Percentiles rank a stretch among this genome's conserved stretches.
Evolutionary conservation across 2,329 filamentous ascomycete species (phyloP).

Genomic region (Zymoseptoria tritici): DNA sequence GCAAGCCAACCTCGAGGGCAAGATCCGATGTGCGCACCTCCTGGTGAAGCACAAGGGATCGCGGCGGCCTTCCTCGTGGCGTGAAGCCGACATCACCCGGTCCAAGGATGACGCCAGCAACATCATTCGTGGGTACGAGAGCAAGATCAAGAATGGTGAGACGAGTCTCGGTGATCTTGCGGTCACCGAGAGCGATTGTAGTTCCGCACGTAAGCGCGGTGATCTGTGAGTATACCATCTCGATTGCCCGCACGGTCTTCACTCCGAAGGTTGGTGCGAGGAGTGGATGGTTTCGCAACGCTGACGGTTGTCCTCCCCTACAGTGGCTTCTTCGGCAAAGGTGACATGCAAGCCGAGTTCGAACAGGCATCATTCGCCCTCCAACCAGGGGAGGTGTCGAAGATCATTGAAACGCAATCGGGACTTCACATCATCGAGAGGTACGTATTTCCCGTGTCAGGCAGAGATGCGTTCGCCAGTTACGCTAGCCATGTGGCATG

Average conservation of each 20-base stretch:
- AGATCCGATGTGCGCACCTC: slow-evolving; percentile 88
- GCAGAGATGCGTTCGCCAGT: not conserved
- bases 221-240: slow-evolving; percentile 57
- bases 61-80: slow-evolving; percentile 86
- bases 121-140: slow-evolving; percentile 69
- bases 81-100: slow-evolving; percentile 80
- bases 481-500: not conserved
- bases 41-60: slow-evolving; percentile 90
- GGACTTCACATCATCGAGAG: slow-evolving; percentile 94
- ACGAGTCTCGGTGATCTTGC: slow-evolving; percentile 74
- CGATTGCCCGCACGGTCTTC: not conserved
- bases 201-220: slow-evolving; percentile 85
- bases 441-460: slow-evolving; percentile 42
- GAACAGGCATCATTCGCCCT: slow-evolving; percentile 93
- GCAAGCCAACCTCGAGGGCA: slow-evolving; percentile 50
- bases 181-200: slow-evolving; percentile 85
- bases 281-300: not conserved
- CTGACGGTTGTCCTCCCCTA: not conserved
- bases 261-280: slow-evolving; percentile 1
- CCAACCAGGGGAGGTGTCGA: slow-evolving; percentile 77
- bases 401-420: slow-evolving; percentile 83
- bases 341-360: slow-evolving; percentile 98
- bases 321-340: slow-evolving; percentile 81
- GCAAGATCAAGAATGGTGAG: slow-evolving; percentile 64
- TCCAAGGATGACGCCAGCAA: slow-evolving; percentile 76